phyloP scores from a whole-genome alignment of 345 rosid species.

The Aquilaria yunnanensis region DNA sequence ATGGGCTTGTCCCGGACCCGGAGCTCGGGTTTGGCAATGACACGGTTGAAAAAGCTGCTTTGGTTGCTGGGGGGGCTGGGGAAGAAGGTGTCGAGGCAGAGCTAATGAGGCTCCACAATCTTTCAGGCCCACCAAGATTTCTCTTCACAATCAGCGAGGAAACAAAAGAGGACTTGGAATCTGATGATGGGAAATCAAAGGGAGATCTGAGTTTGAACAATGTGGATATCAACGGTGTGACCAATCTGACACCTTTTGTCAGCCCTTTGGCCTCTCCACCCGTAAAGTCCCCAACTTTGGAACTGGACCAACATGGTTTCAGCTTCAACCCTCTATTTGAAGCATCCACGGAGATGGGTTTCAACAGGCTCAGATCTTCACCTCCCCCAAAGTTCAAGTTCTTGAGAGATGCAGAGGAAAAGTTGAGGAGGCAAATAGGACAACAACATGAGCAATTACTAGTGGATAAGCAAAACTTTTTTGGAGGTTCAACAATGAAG shows the following conservation, averaged over 20 bases:
- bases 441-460: slow-evolving; percentile 46
- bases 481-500: slow-evolving; percentile 15
- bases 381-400: slow-evolving; percentile 98
- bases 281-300: slow-evolving; percentile 32
- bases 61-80: slow-evolving; percentile 8
- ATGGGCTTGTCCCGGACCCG: slow-evolving; percentile 26
- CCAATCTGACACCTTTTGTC: slow-evolving; percentile 41
- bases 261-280: slow-evolving; percentile 80
- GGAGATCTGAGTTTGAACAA: slow-evolving; percentile 47
- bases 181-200: slow-evolving; percentile 74
- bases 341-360: slow-evolving; percentile 50
- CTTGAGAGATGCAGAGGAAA: slow-evolving; percentile 92
- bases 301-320: slow-evolving; percentile 32
- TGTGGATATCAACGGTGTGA: slow-evolving; percentile 53
- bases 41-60: slow-evolving; percentile 30
- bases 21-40: slow-evolving; percentile 62
- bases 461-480: slow-evolving; percentile 14
- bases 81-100: slow-evolving; percentile 63
- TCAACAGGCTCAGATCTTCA: slow-evolving; percentile 45
- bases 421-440: slow-evolving; percentile 48
- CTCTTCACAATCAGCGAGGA: slow-evolving; percentile 96
- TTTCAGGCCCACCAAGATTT: slow-evolving; percentile 77
- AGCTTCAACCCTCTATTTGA: slow-evolving; percentile 92
- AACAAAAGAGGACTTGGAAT: slow-evolving; percentile 91
- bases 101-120: slow-evolving; percentile 89